Conservation (phyloP, 75 land plant genomes). For the Pseudotsuga menziesii region DNA sequence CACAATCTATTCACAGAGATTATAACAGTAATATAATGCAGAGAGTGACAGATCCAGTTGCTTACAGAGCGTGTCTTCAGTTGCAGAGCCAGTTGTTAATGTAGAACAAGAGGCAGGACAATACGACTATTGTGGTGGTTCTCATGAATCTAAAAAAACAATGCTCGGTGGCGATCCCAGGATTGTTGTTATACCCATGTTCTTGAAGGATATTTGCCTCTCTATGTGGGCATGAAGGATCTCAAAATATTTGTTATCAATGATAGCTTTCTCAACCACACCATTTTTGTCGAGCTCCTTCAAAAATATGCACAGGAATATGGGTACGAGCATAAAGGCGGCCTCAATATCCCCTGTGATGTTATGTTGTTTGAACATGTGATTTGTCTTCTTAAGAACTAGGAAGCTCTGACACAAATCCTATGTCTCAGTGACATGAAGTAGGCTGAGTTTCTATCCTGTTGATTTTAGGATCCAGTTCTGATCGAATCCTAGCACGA, state of each 20-base stretch:
- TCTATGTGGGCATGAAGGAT: conserved; percentile 64
- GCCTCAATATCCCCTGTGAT: conserved; percentile 63
- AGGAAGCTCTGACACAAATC: background rate
- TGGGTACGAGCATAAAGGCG: conserved; percentile 63
- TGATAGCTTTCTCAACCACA: conserved; percentile 49
- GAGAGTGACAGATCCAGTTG: background rate
- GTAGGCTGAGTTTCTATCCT: too few species aligned
- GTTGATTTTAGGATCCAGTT: too few species aligned
- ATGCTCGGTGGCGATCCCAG: background rate
- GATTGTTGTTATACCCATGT: conserved; percentile 6
- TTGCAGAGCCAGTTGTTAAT: conserved; percentile 6
- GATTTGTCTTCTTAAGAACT: conserved; percentile 25
- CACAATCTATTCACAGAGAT: too few species aligned
- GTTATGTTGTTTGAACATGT: conserved; percentile 54
- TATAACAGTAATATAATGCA: too few species aligned
- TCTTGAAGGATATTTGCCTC: conserved; percentile 54
- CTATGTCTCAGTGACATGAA: background rate
- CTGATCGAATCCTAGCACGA: too few species aligned
- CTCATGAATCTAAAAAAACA: background rate
- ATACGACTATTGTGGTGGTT: background rate
- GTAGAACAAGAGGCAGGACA: background rate
- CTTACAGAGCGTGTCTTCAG: background rate
- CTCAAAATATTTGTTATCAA: conserved; percentile 32
- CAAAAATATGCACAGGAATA: conserved; percentile 59
- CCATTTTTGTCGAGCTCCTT: conserved; percentile 48